Base-by-base conservation (phyloP, 176 grass and related monocot species). In the Musa acuminata region DNA sequence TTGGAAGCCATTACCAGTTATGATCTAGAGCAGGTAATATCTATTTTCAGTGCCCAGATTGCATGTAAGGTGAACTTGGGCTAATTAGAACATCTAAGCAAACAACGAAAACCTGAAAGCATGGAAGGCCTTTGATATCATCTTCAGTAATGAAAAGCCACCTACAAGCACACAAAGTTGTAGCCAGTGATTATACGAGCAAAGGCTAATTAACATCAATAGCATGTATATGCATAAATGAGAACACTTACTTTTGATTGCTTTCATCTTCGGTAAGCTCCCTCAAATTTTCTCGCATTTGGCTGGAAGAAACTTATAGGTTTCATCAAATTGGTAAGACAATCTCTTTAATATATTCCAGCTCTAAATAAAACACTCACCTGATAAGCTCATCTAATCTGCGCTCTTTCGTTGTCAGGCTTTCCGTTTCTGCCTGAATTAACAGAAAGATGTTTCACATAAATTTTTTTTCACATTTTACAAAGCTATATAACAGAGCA, bases 141-240 rank as follows among this genome's bases (percentile, higher is more conserved):
- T 94, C 90, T 85, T 99, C 86, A 1, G 95, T 94, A 72, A 89
- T 84, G 74, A 82, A 99, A 24, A 99, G 86, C 86, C 95, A 99
- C 84, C 95, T 99, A 87, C 62, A 80, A 8, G n/a, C 11, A 64
- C 16, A 72, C 24, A 52, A 72, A 21, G 2, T 52, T 13, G 19
- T 43, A 53, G 25, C 53, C 11, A 50, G 60, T 20, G 1, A 49
- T 49, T 1, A 72, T 20, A 62, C 0, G 13, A 0, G 35, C 43
- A 70, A 13, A 35, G 13, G 20, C 9, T 64, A 49, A 53, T 9
- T 51, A 72, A 75, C 51, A 49, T 49, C 55, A 13, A 71, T 62
- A 62, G 14, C 69, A 78, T 22, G 2, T 49, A 60, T 67, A 17
- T 53, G 17, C 72, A 75, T 23, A 71, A 78, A 72, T n/a, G 19